Conservation (phyloP, 768 basidiomycete genomes). For the Cyclocybe cylindracea region DNA sequence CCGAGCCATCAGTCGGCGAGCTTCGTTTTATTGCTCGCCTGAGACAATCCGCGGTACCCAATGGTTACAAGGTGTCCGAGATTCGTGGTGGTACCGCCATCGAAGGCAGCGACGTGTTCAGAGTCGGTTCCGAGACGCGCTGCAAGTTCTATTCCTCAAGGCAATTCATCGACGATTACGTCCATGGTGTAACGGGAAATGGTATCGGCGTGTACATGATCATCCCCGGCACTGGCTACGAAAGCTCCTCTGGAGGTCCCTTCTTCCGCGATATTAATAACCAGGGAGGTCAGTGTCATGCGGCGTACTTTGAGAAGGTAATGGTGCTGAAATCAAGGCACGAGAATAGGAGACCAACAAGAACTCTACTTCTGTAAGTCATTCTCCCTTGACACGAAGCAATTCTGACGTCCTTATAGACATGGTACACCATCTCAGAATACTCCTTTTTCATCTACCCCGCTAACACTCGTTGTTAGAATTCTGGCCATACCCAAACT, state of each 20-base stretch:
- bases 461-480: constrained; percentile 13
- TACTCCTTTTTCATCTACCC: neutral
- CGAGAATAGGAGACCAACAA: constrained; percentile 26
- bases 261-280: constrained; percentile 35
- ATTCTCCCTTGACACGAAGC: neutral
- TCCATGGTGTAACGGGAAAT: constrained; percentile 33
- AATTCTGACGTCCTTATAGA: constrained; percentile 13
- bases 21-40: constrained; percentile 39
- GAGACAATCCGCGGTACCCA: constrained; percentile 23
- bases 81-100: constrained; percentile 34
- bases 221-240: constrained; percentile 33
- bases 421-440: constrained; percentile 12
- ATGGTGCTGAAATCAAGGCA: neutral
- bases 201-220: constrained; percentile 32
- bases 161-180: constrained; percentile 35
- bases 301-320: neutral
- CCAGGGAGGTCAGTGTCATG: constrained; percentile 26
- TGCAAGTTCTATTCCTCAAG: constrained; percentile 36
- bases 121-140: constrained; percentile 28
- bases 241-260: constrained; percentile 19
- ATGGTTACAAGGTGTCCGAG: constrained; percentile 26
- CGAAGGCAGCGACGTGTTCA: constrained; percentile 37
- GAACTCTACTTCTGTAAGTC: constrained; percentile 37
- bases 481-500: constrained; percentile 39
- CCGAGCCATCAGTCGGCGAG: constrained; percentile 37